Evolutionary conservation across 768 basidiomycete species (phyloP).

Genomic region (Pholiota microspora): DNA sequence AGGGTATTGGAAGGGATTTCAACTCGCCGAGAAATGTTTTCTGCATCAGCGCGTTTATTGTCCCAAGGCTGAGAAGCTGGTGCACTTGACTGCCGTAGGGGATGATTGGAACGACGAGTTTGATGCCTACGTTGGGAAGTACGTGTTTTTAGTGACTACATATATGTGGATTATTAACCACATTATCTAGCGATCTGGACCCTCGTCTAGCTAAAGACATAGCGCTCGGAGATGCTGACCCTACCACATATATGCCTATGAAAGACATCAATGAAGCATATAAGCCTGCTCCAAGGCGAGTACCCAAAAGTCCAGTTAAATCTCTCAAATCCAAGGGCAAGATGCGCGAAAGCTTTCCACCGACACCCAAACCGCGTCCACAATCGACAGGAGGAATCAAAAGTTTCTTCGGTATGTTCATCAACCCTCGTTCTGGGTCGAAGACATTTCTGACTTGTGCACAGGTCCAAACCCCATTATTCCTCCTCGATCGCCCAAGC

Average conservation of each 20-base stretch:
- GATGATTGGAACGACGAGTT: conserved; percentile 55
- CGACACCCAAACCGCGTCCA: conserved; percentile 3
- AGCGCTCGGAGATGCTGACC: conserved; percentile 69
- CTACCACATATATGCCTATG: conserved; percentile 66
- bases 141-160: conserved; percentile 18
- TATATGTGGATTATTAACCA: not conserved
- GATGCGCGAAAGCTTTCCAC: conserved; percentile 31
- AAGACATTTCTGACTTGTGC: not conserved
- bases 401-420: conserved; percentile 58
- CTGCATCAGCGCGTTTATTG: conserved; percentile 91
- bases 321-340: conserved; percentile 48
- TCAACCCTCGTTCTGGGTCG: conserved; percentile 21
- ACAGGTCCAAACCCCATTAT: conserved; percentile 44
- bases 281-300: conserved; percentile 43
- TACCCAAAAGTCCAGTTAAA: conserved; percentile 20
- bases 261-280: conserved; percentile 74
- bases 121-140: conserved; percentile 78
- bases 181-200: conserved; percentile 55
- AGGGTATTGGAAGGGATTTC: conserved; percentile 73
- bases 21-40: conserved; percentile 88
- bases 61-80: conserved; percentile 60
- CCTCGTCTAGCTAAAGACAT: conserved; percentile 61
- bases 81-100: conserved; percentile 65
- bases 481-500: conserved; percentile 22
- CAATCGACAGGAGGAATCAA: conserved; percentile 41